Conservation (phyloP, 345 rosid species). For the Excoecaria cochinchinensis region DNA sequence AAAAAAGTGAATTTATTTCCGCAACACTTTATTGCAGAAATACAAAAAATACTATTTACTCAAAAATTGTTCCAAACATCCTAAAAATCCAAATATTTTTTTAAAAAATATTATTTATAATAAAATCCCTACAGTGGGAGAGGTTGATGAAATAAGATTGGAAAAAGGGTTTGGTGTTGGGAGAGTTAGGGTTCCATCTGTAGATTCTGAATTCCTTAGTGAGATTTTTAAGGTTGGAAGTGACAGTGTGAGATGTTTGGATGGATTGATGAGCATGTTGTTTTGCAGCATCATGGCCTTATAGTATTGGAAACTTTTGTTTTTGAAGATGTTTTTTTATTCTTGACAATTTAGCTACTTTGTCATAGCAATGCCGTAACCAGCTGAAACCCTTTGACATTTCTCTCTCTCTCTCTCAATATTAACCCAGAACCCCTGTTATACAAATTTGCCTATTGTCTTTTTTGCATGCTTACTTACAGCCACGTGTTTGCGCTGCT, state of each 20-base stretch:
- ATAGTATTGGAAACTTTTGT: constrained; percentile 40
- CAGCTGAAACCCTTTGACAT: constrained; percentile 28
- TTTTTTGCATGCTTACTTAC: too few species aligned
- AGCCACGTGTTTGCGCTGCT: too few species aligned
- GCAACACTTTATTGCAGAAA: too few species aligned
- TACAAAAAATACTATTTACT: too few species aligned
- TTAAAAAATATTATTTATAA: too few species aligned
- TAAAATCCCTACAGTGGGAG: too few species aligned
- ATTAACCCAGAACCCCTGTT: too few species aligned
- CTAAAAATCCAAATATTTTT: too few species aligned
- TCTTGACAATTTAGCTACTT: constrained; percentile 10
- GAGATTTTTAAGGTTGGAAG: constrained; percentile 21
- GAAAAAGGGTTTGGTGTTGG: constrained; percentile 52
- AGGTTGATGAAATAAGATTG: constrained; percentile 57
- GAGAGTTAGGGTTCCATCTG: constrained; percentile 59
- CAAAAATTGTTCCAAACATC: too few species aligned
- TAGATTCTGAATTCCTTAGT: constrained; percentile 63
- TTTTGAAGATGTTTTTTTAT: constrained; percentile 24
- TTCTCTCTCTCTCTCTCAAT: too few species aligned
- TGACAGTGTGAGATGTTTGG: constrained; percentile 28
- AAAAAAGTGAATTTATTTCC: too few species aligned
- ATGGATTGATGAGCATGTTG: constrained; percentile 45
- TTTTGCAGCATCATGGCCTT: constrained; percentile 47
- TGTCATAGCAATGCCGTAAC: constrained; percentile 30
- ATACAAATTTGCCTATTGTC: too few species aligned